These are phyloP conservation scores for Leishmania aethiopica DNA, from an alignment of 208 protist species.

Conservation along the genomic window DNA sequence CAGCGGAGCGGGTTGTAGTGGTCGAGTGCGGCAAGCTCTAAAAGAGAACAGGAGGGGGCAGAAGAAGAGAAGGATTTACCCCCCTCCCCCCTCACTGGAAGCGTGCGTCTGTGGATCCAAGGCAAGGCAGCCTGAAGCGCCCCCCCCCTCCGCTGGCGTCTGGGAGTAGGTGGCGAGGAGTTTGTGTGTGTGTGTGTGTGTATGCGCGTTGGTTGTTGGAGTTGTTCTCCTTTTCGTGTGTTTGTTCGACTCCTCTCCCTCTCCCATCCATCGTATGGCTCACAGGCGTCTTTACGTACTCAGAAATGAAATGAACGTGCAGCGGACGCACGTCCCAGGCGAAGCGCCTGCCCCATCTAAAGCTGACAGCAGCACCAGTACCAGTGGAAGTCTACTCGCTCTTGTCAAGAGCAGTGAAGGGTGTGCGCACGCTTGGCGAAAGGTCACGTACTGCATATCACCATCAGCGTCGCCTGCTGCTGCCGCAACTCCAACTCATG, in stretches of 20 bases:
- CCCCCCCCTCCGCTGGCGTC: not conserved
- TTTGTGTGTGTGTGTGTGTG: not conserved
- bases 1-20: conserved; percentile 45
- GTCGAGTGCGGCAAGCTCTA: conserved; percentile 68
- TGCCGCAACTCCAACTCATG: not conserved
- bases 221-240: not conserved
- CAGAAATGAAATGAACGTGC: not conserved
- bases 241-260: not conserved
- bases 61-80: not conserved
- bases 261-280: not conserved
- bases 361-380: not conserved
- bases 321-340: not conserved
- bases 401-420: not conserved
- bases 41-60: not conserved
- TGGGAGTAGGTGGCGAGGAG: not conserved
- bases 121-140: not conserved
- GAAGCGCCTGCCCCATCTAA: not conserved
- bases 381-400: not conserved
- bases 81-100: not conserved
- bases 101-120: not conserved
- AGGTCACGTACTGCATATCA: not conserved
- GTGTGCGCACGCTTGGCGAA: not conserved
- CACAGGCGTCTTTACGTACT: not conserved
- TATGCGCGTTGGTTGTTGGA: not conserved
- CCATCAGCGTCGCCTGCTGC: not conserved